phyloP scores from a whole-genome alignment of 805 yeast species.

The Saturnispora sanitii region DNA sequence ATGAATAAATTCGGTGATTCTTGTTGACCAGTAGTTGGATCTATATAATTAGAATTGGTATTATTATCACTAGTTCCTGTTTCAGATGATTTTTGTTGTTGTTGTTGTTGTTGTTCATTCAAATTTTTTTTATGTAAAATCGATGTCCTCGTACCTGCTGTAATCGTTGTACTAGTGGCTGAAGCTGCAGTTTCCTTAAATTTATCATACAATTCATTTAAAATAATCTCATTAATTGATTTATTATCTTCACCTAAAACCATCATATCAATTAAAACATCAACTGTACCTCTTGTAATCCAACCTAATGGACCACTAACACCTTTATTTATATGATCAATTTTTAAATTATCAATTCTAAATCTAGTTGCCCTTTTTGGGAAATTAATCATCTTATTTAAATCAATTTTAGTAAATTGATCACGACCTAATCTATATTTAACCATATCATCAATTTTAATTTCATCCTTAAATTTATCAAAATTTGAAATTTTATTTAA shows the following conservation, averaged over 20 bases:
- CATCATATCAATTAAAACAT: constrained; percentile 84
- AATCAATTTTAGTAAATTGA: constrained; percentile 11
- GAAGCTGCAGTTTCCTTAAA: constrained; percentile 5
- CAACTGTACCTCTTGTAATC: constrained; percentile 88
- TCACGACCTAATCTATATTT: constrained; percentile 14
- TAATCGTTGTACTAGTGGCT: neutral
- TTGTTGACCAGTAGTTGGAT: too few species aligned
- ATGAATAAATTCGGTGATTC: too few species aligned
- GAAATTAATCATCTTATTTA: constrained; percentile 15
- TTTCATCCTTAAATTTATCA: constrained; percentile 34
- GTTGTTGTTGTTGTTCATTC: too few species aligned
- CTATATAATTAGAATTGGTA: too few species aligned
- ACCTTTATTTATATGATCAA: constrained; percentile 87
- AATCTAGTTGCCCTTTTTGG: constrained; percentile 61
- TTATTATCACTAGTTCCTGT: too few species aligned
- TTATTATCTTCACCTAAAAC: constrained; percentile 44
- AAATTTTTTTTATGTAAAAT: too few species aligned
- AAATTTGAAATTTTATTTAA: constrained; percentile 67
- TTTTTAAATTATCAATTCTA: constrained; percentile 73
- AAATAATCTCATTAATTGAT: constrained; percentile 35
- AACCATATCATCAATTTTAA: constrained; percentile 20
- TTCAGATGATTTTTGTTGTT: too few species aligned
- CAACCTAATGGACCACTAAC: constrained; percentile 94
- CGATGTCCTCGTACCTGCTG: constrained; percentile 2
- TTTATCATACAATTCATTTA: constrained; percentile 17